phyloP scores from a whole-genome alignment of 257 asterid species.

The Rubia yunnanensis region DNA sequence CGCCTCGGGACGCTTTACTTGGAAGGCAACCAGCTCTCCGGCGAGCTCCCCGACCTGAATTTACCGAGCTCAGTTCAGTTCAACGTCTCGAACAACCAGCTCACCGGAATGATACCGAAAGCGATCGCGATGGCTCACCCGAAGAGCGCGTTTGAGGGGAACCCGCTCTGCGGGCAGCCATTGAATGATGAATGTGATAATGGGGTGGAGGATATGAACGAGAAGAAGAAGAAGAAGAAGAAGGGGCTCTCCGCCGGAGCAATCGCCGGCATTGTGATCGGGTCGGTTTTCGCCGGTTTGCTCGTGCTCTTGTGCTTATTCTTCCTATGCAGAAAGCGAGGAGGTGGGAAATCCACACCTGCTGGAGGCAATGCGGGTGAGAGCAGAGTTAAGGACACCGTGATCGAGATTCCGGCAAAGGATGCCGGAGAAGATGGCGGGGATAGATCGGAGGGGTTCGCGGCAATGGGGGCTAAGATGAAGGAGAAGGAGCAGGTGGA shows the following conservation, averaged over 20 bases:
- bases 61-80: constrained; percentile 48
- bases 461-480: constrained; percentile 33
- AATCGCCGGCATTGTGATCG: constrained; percentile 78
- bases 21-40: constrained; percentile 56
- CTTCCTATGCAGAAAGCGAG: constrained; percentile 36
- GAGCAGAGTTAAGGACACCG: constrained; percentile 29
- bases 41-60: constrained; percentile 53
- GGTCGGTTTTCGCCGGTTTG: constrained; percentile 44
- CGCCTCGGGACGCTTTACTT: constrained; percentile 75
- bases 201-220: constrained; percentile 5
- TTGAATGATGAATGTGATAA: constrained; percentile 37
- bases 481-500: constrained; percentile 31
- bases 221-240: constrained; percentile 21
- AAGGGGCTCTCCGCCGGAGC: constrained; percentile 76
- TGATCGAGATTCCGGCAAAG: constrained; percentile 35
- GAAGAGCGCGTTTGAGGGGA: constrained; percentile 46
- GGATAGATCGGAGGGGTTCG: constrained; percentile 32
- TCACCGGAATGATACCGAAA: constrained; percentile 60
- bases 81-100: constrained; percentile 54
- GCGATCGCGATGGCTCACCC: constrained; percentile 40
- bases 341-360: constrained; percentile 24
- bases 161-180: constrained; percentile 72
- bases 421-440: constrained; percentile 20
- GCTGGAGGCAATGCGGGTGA: constrained; percentile 12
- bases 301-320: constrained; percentile 39